A percentile compares a stretch with the other conserved stretches of the same genome.
Conservation (phyloP, 1,284 basidiomycete genomes). For the Stereum hirsutum region DNA sequence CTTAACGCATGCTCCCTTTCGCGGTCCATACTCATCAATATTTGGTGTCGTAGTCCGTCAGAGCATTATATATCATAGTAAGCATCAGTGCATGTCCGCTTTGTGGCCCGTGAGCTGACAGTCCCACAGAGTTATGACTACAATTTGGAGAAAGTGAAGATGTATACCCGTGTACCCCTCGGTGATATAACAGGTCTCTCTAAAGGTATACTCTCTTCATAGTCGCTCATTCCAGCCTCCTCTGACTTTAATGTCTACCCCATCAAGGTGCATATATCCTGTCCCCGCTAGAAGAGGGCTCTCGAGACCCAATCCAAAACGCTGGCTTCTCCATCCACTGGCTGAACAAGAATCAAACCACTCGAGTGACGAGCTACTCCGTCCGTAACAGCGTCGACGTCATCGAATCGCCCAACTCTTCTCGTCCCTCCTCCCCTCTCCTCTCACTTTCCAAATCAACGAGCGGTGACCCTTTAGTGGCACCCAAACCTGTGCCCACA, state of each 20-base stretch:
- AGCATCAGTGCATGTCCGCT: constrained; percentile 14
- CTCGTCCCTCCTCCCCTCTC: constrained; percentile 9
- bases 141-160: constrained; percentile 82
- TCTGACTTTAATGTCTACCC: constrained; percentile 2
- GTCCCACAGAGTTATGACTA: constrained; percentile 74
- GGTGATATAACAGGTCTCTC: constrained; percentile 76
- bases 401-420: constrained; percentile 17
- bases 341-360: constrained; percentile 54
- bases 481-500: too few relatives aligned
- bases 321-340: constrained; percentile 78
- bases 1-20: constrained; percentile 4
- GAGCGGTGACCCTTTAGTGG: too few relatives aligned
- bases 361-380: constrained; percentile 77
- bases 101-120: neutral
- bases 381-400: constrained; percentile 59
- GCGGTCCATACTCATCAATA: constrained; percentile 1
- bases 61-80: constrained; percentile 62
- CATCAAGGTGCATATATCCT: constrained; percentile 80
- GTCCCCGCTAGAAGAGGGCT: constrained; percentile 84
- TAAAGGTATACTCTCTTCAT: constrained; percentile 46
- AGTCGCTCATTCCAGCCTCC: neutral
- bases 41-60: constrained; percentile 38
- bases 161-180: constrained; percentile 84
- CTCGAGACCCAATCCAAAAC: constrained; percentile 79
- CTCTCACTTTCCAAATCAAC: too few relatives aligned